Percentiles rank a stretch among this genome's conserved stretches.
These are phyloP conservation scores for Ambrosia artemisiifolia DNA, from an alignment of 129 eudicot genomes.

Conservation along the genomic window DNA sequence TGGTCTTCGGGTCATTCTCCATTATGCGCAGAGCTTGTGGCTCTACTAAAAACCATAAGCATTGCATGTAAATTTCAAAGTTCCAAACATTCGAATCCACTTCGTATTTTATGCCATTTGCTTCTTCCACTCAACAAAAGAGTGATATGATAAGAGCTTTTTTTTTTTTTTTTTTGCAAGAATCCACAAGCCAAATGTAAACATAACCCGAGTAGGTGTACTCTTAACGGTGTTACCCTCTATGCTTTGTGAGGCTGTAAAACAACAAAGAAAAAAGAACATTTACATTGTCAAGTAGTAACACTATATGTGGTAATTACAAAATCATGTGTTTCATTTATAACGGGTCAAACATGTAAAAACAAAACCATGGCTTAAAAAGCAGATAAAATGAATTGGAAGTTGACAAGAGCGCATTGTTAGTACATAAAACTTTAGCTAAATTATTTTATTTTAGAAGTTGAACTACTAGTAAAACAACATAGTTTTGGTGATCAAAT, in stretches of 20 bases:
- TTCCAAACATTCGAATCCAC: slow-evolving; percentile 5
- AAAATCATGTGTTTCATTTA: too few relatives aligned
- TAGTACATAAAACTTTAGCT: background rate
- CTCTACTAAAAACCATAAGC: background rate
- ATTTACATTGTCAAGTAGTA: background rate
- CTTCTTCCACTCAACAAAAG: slow-evolving; percentile 11
- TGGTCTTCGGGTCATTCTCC: background rate
- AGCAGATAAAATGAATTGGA: background rate
- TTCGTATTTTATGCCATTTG: background rate
- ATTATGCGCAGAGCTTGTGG: slow-evolving; percentile 3
- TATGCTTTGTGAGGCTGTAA: slow-evolving; percentile 5
- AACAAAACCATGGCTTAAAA: background rate
- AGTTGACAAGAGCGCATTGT: background rate
- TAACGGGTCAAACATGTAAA: background rate
- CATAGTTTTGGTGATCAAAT: background rate
- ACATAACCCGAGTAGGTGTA: background rate
- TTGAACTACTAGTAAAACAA: background rate
- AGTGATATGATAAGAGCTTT: slow-evolving; percentile 17
- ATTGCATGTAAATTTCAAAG: slow-evolving; percentile 6
- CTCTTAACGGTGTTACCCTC: background rate
- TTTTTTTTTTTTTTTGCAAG: background rate
- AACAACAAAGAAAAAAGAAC: background rate
- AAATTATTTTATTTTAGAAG: background rate
- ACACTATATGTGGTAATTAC: background rate
- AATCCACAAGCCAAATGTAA: slow-evolving; percentile 13